Percentiles rank a stretch among this genome's conserved stretches.
These are phyloP conservation scores for Orobanche coerulescens DNA, from an alignment of 257 asterid genomes.

Conservation along the genomic window DNA sequence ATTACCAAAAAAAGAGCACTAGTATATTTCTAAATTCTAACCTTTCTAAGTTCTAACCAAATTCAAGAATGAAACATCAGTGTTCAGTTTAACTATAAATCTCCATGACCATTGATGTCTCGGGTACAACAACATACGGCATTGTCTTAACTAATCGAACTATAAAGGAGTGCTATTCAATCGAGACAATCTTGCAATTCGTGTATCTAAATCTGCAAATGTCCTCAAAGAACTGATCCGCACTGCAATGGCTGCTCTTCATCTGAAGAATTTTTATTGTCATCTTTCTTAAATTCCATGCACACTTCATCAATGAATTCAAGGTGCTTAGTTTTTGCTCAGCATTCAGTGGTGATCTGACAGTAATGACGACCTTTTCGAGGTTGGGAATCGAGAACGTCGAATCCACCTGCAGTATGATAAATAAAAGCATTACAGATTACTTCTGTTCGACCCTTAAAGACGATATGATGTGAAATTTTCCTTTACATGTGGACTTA, in stretches of 20 bases:
- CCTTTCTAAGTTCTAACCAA: too few relatives aligned
- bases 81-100: too few relatives aligned
- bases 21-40: too few relatives aligned
- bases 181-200: slow-evolving; percentile 59
- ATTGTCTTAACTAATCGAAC: too few relatives aligned
- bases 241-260: slow-evolving; percentile 94
- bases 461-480: too few relatives aligned
- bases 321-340: slow-evolving; percentile 85
- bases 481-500: slow-evolving; percentile 27
- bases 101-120: too few relatives aligned
- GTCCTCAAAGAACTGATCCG: slow-evolving; percentile 92
- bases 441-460: too few relatives aligned
- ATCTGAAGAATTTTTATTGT: slow-evolving; percentile 77
- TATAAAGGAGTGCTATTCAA: slow-evolving; percentile 38
- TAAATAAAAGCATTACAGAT: too few relatives aligned
- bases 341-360: slow-evolving; percentile 84
- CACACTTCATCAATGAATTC: slow-evolving; percentile 54
- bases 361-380: slow-evolving; percentile 62
- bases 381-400: slow-evolving; percentile 61
- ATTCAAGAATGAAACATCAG: too few relatives aligned
- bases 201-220: slow-evolving; percentile 58
- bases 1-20: too few relatives aligned
- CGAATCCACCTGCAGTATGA: slow-evolving; percentile 43
- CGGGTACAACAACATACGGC: too few relatives aligned
- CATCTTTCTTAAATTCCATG: slow-evolving; percentile 64